Base-by-base conservation (phyloP, 2,329 filamentous ascomycete genomes). In the Pseudocercospora eumusae region DNA sequence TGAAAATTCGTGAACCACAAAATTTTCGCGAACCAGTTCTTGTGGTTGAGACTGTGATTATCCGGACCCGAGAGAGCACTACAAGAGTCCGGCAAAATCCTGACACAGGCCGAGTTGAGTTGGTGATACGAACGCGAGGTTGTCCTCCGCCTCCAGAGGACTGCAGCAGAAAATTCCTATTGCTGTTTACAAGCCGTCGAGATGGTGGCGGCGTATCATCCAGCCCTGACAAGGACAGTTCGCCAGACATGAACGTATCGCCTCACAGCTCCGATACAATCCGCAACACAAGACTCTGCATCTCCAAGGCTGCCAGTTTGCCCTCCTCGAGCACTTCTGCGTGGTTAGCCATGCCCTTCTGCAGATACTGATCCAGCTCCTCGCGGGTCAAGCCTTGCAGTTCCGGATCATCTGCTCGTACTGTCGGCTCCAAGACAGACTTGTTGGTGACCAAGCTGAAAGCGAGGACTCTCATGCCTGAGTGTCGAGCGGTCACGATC, bases 361-460 rank as follows among this genome's bases (percentile, higher is more conserved):
- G 80, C 62, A 88, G 74, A 64, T 84, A 80, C 31, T 77, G 78
- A n/a, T 80, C 80, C 23, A 88, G 75, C 68, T 87, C 79, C 47
- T 77, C 73, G 57, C 73, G 77, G 59, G 71, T 79, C 73, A 83
- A 79, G 13, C 75, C 76, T 67, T 85, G 80, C 57, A 88, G 76
- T 31, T 79, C 73, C 4, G 78, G 70, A 61, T 86, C 83, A 69
- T 88, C 83, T 20, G 86, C 87, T 59, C 82, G 78, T 28, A 83
- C 80, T 0, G 83, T 84, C 9, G 84, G 80, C 60, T 86, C 81
- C 50, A 88, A 74, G 5, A 88, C 84, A 7, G 84, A 83, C 25
- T 81, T 83, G 73, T 89, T 89, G 15, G 87, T 89, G 21, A 89
- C 86, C 53, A 89, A 75, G 70, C 86, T 88, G 70, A 89, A 82